Evolutionary conservation across 139 green algal species (phyloP).

Genomic region (Micractinium sp.): DNA sequence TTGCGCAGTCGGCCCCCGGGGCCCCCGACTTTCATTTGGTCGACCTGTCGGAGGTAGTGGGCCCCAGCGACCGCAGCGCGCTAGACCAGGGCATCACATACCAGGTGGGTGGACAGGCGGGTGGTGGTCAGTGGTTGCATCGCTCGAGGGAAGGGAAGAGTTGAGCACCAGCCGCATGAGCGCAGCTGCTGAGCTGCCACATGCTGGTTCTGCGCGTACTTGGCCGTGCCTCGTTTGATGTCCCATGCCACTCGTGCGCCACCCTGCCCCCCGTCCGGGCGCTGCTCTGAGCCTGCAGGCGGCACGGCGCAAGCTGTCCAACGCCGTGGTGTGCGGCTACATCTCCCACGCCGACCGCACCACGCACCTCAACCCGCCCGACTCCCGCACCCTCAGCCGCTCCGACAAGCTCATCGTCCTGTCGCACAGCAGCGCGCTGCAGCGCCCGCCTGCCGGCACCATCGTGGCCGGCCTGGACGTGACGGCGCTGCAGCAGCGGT

Average conservation of each 20-base stretch:
- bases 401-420: conserved; percentile 48
- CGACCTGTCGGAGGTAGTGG: background rate
- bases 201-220: background rate
- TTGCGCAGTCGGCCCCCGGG: conserved; percentile 9
- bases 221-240: too few relatives aligned
- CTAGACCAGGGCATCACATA: background rate
- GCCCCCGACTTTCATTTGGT: conserved; percentile 22
- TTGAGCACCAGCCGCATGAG: background rate
- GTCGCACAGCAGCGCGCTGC: conserved; percentile 13
- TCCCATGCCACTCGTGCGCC: too few relatives aligned
- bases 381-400: conserved; percentile 11
- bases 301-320: background rate
- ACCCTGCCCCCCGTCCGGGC: background rate
- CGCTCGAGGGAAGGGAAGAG: too few relatives aligned
- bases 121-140: too few relatives aligned
- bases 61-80: background rate
- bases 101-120: background rate
- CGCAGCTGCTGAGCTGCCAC: background rate
- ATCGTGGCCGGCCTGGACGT: conserved; percentile 13
- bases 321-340: conserved; percentile 38
- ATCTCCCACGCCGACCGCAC: conserved; percentile 1
- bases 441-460: background rate
- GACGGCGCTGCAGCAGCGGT: conserved; percentile 18
- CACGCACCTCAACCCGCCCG: conserved; percentile 43
- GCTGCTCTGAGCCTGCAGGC: background rate